A percentile compares a stretch with the other conserved stretches of the same genome.
These are phyloP conservation scores for Cladophialophora exuberans DNA, from an alignment of 2,329 filamentous ascomycete genomes.

Conservation along the genomic window DNA sequence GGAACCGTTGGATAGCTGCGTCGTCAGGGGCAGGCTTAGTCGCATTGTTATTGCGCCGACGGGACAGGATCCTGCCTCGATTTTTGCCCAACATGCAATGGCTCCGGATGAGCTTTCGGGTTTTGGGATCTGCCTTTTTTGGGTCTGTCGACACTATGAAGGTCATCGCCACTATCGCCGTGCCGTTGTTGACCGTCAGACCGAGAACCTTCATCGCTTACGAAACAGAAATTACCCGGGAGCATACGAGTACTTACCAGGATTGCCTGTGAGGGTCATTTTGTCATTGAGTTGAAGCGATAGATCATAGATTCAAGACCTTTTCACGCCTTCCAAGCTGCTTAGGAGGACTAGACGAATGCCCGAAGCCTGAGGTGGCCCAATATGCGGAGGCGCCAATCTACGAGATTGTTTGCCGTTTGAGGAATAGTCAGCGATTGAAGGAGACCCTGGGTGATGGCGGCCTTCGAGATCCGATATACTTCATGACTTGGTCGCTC, in stretches of 20 bases:
- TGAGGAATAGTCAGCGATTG: constrained; percentile 3
- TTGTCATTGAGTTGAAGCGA: background rate
- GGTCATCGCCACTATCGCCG: no score
- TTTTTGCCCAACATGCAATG: constrained; percentile 53
- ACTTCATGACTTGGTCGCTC: no score
- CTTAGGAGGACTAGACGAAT: background rate
- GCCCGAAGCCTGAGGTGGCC: no score
- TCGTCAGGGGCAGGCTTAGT: background rate
- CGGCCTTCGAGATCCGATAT: no score
- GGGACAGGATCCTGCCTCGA: constrained; percentile 34
- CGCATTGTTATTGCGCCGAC: background rate
- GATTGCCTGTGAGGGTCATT: background rate
- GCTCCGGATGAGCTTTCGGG: constrained; percentile 44
- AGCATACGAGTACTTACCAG: background rate
- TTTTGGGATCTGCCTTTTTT: constrained; percentile 37
- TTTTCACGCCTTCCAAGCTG: background rate
- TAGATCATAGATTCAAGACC: background rate
- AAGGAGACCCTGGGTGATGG: background rate
- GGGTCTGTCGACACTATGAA: background rate
- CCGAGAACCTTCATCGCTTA: background rate
- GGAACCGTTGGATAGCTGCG: background rate
- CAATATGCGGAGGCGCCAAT: no score
- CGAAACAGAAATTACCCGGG: background rate
- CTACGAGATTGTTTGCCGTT: constrained; percentile 10
- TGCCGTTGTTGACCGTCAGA: background rate